A percentile compares a stretch with the other conserved stretches of the same genome.
These are phyloP conservation scores for Claviceps pazoutovae DNA, from an alignment of 2,329 filamentous ascomycete species.

Conservation along the genomic window DNA sequence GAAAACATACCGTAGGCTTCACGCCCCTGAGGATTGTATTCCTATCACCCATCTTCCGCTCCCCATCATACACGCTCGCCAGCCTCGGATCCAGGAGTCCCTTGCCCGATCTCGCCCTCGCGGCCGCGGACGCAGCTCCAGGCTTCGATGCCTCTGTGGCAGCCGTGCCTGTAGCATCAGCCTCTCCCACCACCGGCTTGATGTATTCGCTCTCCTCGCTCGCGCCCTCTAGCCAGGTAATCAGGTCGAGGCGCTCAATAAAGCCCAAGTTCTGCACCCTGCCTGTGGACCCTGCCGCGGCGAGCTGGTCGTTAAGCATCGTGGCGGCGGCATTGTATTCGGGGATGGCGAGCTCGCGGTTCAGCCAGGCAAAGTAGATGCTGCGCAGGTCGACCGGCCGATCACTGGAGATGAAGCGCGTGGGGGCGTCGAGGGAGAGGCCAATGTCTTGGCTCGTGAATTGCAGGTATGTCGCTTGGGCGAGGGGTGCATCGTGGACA, in stretches of 20 bases:
- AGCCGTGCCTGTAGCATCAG: slow-evolving; percentile 26
- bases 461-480: slow-evolving; percentile 63
- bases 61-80: slow-evolving; percentile 78
- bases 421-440: slow-evolving; percentile 57
- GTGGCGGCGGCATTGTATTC: slow-evolving; percentile 82
- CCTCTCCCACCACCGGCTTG: slow-evolving; percentile 60
- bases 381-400: slow-evolving; percentile 74
- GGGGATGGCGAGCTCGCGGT: slow-evolving; percentile 77
- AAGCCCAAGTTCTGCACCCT: slow-evolving; percentile 81
- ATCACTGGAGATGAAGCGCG: slow-evolving; percentile 73
- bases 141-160: slow-evolving; percentile 18
- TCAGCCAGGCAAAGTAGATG: slow-evolving; percentile 92
- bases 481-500: slow-evolving; percentile 45
- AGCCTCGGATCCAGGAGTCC: slow-evolving; percentile 65
- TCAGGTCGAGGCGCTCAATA: slow-evolving; percentile 79
- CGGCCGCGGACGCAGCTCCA: slow-evolving; percentile 28
- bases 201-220: slow-evolving; percentile 89
- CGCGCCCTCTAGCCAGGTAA: slow-evolving; percentile 85
- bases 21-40: slow-evolving; percentile 78
- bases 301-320: slow-evolving; percentile 65
- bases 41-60: slow-evolving; percentile 82
- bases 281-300: slow-evolving; percentile 42
- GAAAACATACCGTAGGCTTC: slow-evolving; percentile 62
- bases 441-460: slow-evolving; percentile 52
- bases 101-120: slow-evolving; percentile 41